Percentiles rank a stretch among this genome's conserved stretches.
phyloP scores from a whole-genome alignment of 2,329 filamentous ascomycete species.

The Pyrenochaeta sp. region DNA sequence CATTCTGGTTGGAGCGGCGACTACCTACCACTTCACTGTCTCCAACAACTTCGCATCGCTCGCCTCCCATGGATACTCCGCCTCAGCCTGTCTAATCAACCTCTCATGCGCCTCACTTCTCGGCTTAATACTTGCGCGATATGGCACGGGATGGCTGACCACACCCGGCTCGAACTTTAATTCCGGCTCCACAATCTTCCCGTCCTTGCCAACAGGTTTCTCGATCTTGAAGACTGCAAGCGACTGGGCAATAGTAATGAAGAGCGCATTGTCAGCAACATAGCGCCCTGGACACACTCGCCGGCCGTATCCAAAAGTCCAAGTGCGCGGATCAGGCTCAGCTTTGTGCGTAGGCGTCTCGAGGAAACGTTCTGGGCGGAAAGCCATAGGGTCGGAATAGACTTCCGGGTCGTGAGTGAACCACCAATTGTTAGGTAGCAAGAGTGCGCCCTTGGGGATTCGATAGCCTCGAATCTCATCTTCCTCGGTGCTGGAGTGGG shows the following conservation, averaged over 20 bases:
- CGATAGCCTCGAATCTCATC: constrained; percentile 48
- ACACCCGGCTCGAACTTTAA: constrained; percentile 38
- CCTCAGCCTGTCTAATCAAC: constrained; percentile 46
- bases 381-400: constrained; percentile 49
- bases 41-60: constrained; percentile 47
- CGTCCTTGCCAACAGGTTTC: constrained; percentile 50
- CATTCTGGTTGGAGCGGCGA: neutral
- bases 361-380: constrained; percentile 57
- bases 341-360: constrained; percentile 34
- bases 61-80: constrained; percentile 50
- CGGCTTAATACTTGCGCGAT: constrained; percentile 43
- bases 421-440: constrained; percentile 52
- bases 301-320: constrained; percentile 52
- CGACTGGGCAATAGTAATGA: constrained; percentile 53
- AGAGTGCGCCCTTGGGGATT: constrained; percentile 52
- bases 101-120: constrained; percentile 43
- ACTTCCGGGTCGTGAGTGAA: constrained; percentile 51
- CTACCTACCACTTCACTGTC: constrained; percentile 4
- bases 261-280: constrained; percentile 55
- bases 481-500: constrained; percentile 43
- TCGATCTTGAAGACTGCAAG: constrained; percentile 58
- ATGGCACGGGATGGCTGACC: constrained; percentile 52
- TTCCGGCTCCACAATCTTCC: constrained; percentile 42
- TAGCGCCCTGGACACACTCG: constrained; percentile 54
- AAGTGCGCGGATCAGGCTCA: constrained; percentile 49